Conservation (phyloP, 805 yeast genomes). For the Schwanniomyces yamadae region DNA sequence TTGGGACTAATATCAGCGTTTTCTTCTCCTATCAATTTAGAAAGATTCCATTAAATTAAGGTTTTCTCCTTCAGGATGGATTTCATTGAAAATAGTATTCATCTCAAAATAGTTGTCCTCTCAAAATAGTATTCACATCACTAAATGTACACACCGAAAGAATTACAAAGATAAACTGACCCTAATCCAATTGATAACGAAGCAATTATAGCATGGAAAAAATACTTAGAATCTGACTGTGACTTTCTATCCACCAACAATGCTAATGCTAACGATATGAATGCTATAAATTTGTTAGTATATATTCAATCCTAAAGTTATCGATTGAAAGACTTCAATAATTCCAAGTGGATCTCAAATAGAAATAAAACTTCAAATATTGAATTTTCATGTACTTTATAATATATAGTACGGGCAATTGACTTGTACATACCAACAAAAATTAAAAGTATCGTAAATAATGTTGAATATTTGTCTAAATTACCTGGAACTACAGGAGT, state of each 20-base stretch:
- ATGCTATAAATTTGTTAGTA: slow-evolving; percentile 23
- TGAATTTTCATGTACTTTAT: no score
- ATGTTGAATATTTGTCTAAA: slow-evolving; percentile 15
- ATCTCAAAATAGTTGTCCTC: no score
- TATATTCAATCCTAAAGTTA: no score
- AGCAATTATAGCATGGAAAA: slow-evolving; percentile 32
- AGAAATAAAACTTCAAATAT: not conserved
- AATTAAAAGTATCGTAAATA: slow-evolving; percentile 21
- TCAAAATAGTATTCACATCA: no score
- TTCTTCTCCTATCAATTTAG: no score
- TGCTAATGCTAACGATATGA: slow-evolving; percentile 27
- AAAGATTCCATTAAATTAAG: no score
- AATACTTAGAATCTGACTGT: slow-evolving; percentile 21
- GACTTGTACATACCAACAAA: slow-evolving; percentile 20
- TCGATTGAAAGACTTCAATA: no score
- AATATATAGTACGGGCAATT: not conserved
- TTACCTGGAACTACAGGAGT: slow-evolving; percentile 21
- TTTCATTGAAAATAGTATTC: no score
- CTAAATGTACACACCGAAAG: slow-evolving; percentile 43
- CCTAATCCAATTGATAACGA: slow-evolving; percentile 39
- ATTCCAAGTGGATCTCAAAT: no score
- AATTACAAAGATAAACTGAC: slow-evolving; percentile 37
- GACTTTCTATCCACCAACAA: slow-evolving; percentile 29
- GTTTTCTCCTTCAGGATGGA: no score
- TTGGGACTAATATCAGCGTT: no score